These are phyloP conservation scores for Lignosus rhinocerotis DNA, from an alignment of 1,284 basidiomycete species.

Conservation along the genomic window DNA sequence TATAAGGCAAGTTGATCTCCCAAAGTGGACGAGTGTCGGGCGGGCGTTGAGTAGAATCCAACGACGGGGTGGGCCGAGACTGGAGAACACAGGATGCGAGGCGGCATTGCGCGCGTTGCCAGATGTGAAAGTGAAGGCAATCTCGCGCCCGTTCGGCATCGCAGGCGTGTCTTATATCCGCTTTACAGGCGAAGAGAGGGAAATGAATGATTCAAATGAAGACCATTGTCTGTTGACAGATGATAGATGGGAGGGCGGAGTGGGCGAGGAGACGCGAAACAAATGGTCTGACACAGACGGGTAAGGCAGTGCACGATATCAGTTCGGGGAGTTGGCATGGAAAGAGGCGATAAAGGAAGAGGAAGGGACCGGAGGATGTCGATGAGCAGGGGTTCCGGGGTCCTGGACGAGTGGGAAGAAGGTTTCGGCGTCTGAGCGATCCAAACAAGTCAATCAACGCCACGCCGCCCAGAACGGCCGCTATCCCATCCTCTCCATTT, in stretches of 20 bases:
- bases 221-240: conserved; percentile 10
- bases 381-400: conserved; percentile 22
- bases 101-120: background rate
- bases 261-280: background rate
- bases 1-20: conserved; percentile 15
- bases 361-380: background rate
- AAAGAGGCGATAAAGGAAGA: conserved; percentile 2
- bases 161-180: conserved; percentile 1
- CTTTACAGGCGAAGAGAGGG: background rate
- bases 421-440: conserved; percentile 29
- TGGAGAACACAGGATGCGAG: background rate
- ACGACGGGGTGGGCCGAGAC: background rate
- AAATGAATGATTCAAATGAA: background rate
- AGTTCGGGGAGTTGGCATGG: conserved; percentile 1
- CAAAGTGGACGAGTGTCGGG: conserved; percentile 11
- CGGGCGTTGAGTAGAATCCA: conserved; percentile 24
- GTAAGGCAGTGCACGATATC: background rate
- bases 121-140: background rate
- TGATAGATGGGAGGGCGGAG: conserved; percentile 19
- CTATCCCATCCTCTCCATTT: conserved; percentile 26
- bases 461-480: conserved; percentile 29
- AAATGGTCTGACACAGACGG: background rate
- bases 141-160: background rate
- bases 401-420: conserved; percentile 34
- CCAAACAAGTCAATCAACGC: conserved; percentile 36